These are phyloP conservation scores for Crithidia thermophila DNA, from an alignment of 208 protist species.

Conservation along the genomic window DNA sequence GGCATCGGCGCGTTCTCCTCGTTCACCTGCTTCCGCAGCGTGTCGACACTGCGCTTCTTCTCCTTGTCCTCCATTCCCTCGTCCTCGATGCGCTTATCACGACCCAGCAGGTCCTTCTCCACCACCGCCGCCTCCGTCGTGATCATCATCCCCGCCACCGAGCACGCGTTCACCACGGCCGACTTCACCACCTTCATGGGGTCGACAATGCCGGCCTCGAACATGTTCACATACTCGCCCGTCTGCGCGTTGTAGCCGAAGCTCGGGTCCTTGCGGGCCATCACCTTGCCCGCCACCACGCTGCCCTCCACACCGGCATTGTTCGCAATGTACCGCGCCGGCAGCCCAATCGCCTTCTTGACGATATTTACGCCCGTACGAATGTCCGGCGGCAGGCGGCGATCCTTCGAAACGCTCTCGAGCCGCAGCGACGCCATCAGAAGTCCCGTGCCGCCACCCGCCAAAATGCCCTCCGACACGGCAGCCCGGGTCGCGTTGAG, in stretches of 20 bases:
- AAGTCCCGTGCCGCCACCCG: conserved; percentile 98
- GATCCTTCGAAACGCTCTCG: conserved; percentile 80
- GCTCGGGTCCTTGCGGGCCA: conserved; percentile 76
- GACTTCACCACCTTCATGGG: conserved; percentile 99
- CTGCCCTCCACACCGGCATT: conserved; percentile 98
- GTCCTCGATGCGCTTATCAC: conserved; percentile 69
- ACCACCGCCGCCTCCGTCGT: conserved; percentile 98
- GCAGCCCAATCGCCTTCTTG: conserved; percentile 76
- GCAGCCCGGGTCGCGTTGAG: conserved; percentile 99
- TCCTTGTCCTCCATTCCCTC: conserved; percentile 83
- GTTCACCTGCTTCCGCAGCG: conserved; percentile 71
- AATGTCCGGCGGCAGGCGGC: conserved; percentile 62
- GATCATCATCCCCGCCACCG: conserved; percentile 98
- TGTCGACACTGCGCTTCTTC: conserved; percentile 75
- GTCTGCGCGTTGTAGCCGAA: conserved; percentile 97
- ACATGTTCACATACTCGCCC: conserved; percentile 98
- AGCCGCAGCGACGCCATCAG: conserved; percentile 92
- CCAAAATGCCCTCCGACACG: conserved; percentile 98
- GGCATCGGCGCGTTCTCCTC: conserved; percentile 83
- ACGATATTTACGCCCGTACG: conserved; percentile 88
- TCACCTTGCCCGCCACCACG: conserved; percentile 97
- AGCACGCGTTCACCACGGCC: conserved; percentile 97
- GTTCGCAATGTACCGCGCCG: conserved; percentile 93
- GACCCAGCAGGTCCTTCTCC: conserved; percentile 76
- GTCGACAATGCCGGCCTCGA: conserved; percentile 99